Base-by-base conservation (phyloP, 2,329 filamentous ascomycete species). In the Diaporthe aspalathi region DNA sequence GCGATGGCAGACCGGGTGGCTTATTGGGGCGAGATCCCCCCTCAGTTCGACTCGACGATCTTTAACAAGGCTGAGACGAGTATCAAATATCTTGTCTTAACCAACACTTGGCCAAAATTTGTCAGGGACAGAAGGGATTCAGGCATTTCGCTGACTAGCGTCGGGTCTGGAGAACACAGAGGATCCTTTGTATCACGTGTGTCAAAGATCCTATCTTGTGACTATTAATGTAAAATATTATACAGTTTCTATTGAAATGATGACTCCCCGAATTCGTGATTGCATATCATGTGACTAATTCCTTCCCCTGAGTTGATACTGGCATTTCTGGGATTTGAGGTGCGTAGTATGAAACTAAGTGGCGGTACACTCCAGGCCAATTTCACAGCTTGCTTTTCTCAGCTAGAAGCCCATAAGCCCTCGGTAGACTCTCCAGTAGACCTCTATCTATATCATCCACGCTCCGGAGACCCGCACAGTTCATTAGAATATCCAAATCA, bases 101-200 rank as follows among this genome's bases (percentile, higher is more conserved):
- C 89, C 17, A 92, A 92, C 76, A 92, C 91, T 0, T 92, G 91
- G 90, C 86, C 87, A 38, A 88, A 87, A 76, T 90, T 87, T 74
- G 83, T 88, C 57, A 54, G 72, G 56, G 60, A 52, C 12, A 43
- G 45, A 32, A 68, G 69, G 17, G 56, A 67, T 35, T 56, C 52
- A 11, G 63, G 57, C 6, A 16, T 68, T 24, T 53, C 69, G 29
- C 12, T 67, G 45, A 52, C 47, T 12, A 66, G 47, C n/a, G 22
- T 8, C 5, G 16, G 43, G 11, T 65, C 45, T 14, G 60, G 22
- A 14, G 60, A 29, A 14, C 27, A 17, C 20, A 24, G 60, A 50
- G 60, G 27, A 7, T 65, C 60, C 0, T 47, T 65, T 20, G 60
- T 38, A 5, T 65, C 60, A 22, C 45, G 60, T 12, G 60, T 65